phyloP scores from a whole-genome alignment of 345 rosid genomes.

The Lepidium sativum region DNA sequence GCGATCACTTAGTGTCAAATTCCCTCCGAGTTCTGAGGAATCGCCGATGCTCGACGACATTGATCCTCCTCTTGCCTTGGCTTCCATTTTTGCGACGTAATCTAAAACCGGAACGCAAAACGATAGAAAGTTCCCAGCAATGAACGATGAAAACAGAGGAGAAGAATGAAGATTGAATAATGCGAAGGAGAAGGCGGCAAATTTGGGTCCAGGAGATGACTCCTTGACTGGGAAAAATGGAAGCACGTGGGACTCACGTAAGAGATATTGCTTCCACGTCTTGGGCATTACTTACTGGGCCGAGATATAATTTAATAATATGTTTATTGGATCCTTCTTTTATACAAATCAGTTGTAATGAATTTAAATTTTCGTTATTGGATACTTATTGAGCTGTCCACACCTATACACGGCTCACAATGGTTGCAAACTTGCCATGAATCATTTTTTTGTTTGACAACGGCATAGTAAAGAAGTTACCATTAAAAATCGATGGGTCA shows the following conservation, averaged over 20 bases:
- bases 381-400: too few relatives aligned
- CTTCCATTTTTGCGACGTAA: slow-evolving; percentile 11
- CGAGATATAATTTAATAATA: background rate
- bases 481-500: too few relatives aligned
- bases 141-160: background rate
- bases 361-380: background rate
- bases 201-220: background rate
- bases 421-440: too few relatives aligned
- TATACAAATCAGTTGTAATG: background rate
- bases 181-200: slow-evolving; percentile 14
- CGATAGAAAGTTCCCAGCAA: background rate
- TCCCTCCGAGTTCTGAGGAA: slow-evolving; percentile 52
- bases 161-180: background rate
- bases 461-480: too few relatives aligned
- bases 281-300: background rate
- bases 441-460: too few relatives aligned
- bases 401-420: too few relatives aligned
- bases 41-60: slow-evolving; percentile 48
- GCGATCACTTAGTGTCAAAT: slow-evolving; percentile 64
- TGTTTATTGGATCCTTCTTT: background rate
- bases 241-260: slow-evolving; percentile 7
- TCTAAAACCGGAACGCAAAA: background rate
- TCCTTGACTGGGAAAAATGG: background rate
- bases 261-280: slow-evolving; percentile 11
- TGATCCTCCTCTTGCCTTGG: slow-evolving; percentile 25